Conservation (phyloP, 2,329 filamentous ascomycete species). For the Diaporthe caulivora region DNA sequence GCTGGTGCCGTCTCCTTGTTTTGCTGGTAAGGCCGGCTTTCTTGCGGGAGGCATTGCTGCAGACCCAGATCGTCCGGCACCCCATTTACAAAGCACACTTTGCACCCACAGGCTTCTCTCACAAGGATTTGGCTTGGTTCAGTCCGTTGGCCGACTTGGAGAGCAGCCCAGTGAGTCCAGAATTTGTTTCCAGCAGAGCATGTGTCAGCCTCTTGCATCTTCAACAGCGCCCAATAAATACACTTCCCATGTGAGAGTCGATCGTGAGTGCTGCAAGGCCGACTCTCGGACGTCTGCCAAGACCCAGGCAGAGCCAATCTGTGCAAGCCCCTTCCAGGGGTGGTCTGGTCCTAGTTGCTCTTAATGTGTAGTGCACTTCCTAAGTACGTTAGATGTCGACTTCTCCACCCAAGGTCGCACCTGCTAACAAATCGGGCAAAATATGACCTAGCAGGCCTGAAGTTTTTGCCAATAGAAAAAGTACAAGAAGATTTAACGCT, state of each 20-base stretch:
- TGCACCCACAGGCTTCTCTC: background rate
- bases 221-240: background rate
- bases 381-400: too few relatives aligned
- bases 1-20: background rate
- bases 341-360: background rate
- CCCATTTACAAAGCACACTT: background rate
- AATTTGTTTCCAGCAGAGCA: background rate
- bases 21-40: constrained; percentile 17
- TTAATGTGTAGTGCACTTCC: too few relatives aligned
- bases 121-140: background rate
- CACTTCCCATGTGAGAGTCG: background rate
- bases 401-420: too few relatives aligned
- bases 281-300: background rate
- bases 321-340: background rate
- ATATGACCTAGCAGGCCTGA: too few relatives aligned
- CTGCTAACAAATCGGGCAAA: too few relatives aligned
- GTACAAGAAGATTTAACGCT: too few relatives aligned
- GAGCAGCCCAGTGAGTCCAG: background rate
- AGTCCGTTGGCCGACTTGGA: background rate
- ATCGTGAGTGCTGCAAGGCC: background rate
- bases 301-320: constrained; percentile 10
- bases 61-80: constrained; percentile 16
- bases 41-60: constrained; percentile 13
- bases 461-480: too few relatives aligned
- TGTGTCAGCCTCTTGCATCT: background rate